Base-by-base conservation (phyloP, 2,329 filamentous ascomycete genomes). In the Alternaria sp. region DNA sequence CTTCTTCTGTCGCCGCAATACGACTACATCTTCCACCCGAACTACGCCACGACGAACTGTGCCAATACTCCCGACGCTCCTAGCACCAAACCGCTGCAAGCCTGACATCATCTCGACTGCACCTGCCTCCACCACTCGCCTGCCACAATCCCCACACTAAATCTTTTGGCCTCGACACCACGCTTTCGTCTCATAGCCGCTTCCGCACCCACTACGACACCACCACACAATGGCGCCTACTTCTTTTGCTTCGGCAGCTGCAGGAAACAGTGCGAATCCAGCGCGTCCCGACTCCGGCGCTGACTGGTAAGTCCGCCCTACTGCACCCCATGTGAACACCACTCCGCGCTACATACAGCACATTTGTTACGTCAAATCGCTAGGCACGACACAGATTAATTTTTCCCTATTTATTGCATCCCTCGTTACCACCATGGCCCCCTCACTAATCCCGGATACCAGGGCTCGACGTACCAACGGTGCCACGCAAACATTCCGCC, bases 381-480 rank as follows among this genome's bases (percentile, higher is more conserved):
- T 57, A 67, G 62, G 25, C 59, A 40, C 60, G 59, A 60, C 57
- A 32, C 47, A 57, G 23, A 12, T 59, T 61, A 64, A 67, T 51
- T 47, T 32, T 56, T 56, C 30, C 30, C 17, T 45, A 50, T 23
- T 53, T 36, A 44, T 30, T 55, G 21, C 45, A 51, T 49, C 63
- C 28, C 30, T 69, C 64, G 60, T 66, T 73, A 6, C 54, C 53
- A 57, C 5, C 51, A 69, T 72, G 21, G 5, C 43, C 19, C 26
- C 40, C 57, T 25, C 43, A n/a, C 17, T 44, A 23, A 49, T 36
- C 26, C 55, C 66, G 40, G 19, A 26, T 30, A 30, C 28, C 49
- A 90, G 88, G 87, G 83, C 88, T 77, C 86, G 88, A 77, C 87
- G 88, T 75, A 83, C 86, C 70, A 90, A 90, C 75, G 88, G 88